A percentile compares a stretch with the other conserved stretches of the same genome.
Conservation (phyloP, 768 basidiomycete species). For the Neoboletus subvelutipes region DNA sequence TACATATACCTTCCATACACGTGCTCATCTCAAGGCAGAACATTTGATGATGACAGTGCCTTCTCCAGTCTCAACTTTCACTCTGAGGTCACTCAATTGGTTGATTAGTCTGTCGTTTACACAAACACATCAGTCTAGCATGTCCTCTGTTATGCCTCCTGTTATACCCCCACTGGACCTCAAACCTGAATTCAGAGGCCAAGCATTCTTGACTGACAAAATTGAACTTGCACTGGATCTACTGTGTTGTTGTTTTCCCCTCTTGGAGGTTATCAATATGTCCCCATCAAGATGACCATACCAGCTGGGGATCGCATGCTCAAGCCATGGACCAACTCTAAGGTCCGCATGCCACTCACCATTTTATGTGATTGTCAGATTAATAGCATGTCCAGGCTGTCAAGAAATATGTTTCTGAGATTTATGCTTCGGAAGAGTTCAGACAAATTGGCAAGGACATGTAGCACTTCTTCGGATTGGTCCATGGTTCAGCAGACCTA, state of each 20-base stretch:
- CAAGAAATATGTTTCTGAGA: slow-evolving; percentile 59
- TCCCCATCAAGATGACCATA: slow-evolving; percentile 64
- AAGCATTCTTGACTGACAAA: slow-evolving; percentile 40
- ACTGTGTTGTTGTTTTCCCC: slow-evolving; percentile 41
- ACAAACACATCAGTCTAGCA: slow-evolving; percentile 50
- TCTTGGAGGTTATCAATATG: slow-evolving; percentile 82
- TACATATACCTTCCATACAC: too few relatives aligned
- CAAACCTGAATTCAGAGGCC: slow-evolving; percentile 49
- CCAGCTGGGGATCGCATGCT: slow-evolving; percentile 65
- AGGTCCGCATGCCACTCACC: slow-evolving; percentile 35
- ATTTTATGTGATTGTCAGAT: slow-evolving; percentile 39
- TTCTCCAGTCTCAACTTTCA: slow-evolving; percentile 55
- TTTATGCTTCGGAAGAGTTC: slow-evolving; percentile 66
- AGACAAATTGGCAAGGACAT: slow-evolving; percentile 55
- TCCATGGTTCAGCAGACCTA: slow-evolving; percentile 65
- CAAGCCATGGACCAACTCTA: slow-evolving; percentile 73
- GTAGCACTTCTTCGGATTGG: slow-evolving; percentile 58
- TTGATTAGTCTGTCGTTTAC: slow-evolving; percentile 65
- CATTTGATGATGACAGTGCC: slow-evolving; percentile 37
- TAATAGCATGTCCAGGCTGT: slow-evolving; percentile 49
- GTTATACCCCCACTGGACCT: slow-evolving; percentile 61
- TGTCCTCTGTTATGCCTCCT: slow-evolving; percentile 43
- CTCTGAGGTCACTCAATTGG: slow-evolving; percentile 63
- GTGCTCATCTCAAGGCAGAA: background rate
- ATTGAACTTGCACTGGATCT: slow-evolving; percentile 54